A percentile compares a stretch with the other conserved stretches of the same genome.
Evolutionary conservation across 2,329 filamentous ascomycete species (phyloP).

Genomic region (Leptosphaerulina australis): DNA sequence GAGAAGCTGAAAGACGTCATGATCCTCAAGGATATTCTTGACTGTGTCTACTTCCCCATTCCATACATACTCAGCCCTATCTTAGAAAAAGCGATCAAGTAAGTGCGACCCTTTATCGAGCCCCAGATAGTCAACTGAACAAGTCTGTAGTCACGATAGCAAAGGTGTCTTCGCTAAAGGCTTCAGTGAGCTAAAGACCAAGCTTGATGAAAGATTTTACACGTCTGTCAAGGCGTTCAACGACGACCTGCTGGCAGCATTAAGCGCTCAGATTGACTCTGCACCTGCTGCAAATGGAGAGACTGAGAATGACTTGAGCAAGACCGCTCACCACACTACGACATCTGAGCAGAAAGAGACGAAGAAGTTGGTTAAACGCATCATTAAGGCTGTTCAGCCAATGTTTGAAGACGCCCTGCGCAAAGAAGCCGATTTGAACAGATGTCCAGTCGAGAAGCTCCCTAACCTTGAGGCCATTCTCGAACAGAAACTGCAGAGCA

Average conservation of each 20-base stretch:
- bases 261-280: conserved; percentile 61
- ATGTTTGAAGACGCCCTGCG: conserved; percentile 75
- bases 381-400: conserved; percentile 81
- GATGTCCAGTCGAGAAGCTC: conserved; percentile 72
- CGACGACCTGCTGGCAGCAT: conserved; percentile 61
- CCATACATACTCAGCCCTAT: conserved; percentile 76
- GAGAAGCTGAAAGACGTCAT: conserved; percentile 78
- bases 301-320: conserved; percentile 52
- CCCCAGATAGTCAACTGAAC: conserved; percentile 10
- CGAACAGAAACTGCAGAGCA: conserved; percentile 64
- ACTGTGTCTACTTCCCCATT: conserved; percentile 91
- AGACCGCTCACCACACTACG: conserved; percentile 50
- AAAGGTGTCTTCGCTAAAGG: conserved; percentile 62
- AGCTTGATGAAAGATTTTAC: conserved; percentile 63
- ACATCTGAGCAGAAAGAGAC: conserved; percentile 75
- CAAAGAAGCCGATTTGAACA: conserved; percentile 80
- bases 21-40: conserved; percentile 78
- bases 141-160: conserved; percentile 48
- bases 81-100: conserved; percentile 80
- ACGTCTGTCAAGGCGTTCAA: conserved; percentile 67
- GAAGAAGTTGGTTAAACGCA: conserved; percentile 84
- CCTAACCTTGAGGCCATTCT: conserved; percentile 76
- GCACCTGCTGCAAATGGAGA: conserved; percentile 51
- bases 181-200: conserved; percentile 59
- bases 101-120: conserved; percentile 58